Conservation (phyloP, 208 protist genomes). For the Leishmania mexicana region DNA sequence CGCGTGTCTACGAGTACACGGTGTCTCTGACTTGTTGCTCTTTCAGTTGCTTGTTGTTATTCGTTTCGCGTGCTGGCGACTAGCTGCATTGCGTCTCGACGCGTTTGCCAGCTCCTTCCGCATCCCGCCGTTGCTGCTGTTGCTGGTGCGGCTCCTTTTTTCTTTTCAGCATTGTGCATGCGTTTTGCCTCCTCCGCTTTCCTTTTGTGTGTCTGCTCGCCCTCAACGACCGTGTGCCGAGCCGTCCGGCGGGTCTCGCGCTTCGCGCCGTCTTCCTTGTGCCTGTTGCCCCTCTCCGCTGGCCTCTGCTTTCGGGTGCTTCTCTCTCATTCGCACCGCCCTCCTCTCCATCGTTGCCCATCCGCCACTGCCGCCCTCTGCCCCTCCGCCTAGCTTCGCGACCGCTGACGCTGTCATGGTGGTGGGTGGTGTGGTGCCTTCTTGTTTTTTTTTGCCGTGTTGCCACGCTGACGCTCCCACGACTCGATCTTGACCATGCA, state of each 20-base stretch:
- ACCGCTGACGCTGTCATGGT: neutral
- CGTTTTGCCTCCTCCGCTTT: neutral
- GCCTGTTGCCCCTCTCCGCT: neutral
- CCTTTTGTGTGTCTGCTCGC: neutral
- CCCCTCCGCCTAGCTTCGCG: neutral
- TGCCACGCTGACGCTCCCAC: neutral
- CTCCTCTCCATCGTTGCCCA: too few relatives aligned
- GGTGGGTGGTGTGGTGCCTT: neutral
- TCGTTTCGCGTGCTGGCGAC: neutral
- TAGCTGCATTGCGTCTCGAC: neutral
- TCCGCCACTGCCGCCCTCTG: too few relatives aligned
- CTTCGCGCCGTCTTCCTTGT: neutral
- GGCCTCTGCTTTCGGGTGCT: too few relatives aligned
- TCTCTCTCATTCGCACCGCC: too few relatives aligned
- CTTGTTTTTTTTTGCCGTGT: neutral
- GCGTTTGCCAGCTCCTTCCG: neutral
- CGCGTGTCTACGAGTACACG: neutral
- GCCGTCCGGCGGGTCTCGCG: neutral
- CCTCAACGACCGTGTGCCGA: neutral
- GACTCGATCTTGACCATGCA: neutral
- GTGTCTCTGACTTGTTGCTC: neutral
- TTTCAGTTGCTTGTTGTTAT: neutral
- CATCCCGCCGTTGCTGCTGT: neutral
- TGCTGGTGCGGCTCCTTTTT: neutral
- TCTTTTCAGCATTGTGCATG: neutral